Base-by-base conservation (phyloP, 2,329 filamentous ascomycete species). In the Lachnellula occidentalis region DNA sequence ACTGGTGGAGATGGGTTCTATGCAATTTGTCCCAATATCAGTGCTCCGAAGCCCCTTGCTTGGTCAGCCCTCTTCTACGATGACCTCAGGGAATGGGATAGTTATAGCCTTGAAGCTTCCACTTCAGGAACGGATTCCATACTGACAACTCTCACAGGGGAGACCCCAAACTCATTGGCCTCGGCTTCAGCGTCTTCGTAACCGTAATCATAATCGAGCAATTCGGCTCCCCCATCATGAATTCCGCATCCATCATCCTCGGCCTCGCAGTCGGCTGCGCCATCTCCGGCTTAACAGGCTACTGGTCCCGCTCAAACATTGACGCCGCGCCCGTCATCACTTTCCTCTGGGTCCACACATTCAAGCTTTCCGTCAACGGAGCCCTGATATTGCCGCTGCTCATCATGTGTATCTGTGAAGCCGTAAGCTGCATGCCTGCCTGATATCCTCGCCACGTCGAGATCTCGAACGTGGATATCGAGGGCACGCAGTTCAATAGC, bases 311-410 rank as follows among this genome's bases (percentile, higher is more conserved):
- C 12, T 73, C 73, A 5, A 75, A 76, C 39, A 86, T 88, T 61
- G 75, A 82, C 56, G 72, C 75, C 6, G 82, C 85, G 0, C 83
- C 84, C 0, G 79, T 77, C 1, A 82, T 73, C 3, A 84, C 80
- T n/a, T 88, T 88, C 70, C 80, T 87, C 65, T 88, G 85, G 85
- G 81, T 86, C 19, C 76, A 84, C 57, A 87, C 82, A 0, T 88
- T 87, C 74, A 79, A 79, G n/a, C 71, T 88, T 6, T 76, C 73
- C 7, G 74, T 87, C 8, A 87, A 88, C 60, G 80, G 80, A 0
- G 84, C 85, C 0, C 74, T 87, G n/a, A 81, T 87, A 2, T 69
- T 88, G 2, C 85, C 85, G 0, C 67, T 86, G 36, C 67, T 86
- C 27, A 79, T 87, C 61, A 82, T 87, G 49, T 76, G 84, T 39